Percentiles rank a stretch among this genome's conserved stretches.
Conservation (phyloP, 2,329 filamentous ascomycete genomes). For the Fusarium avenaceum region DNA sequence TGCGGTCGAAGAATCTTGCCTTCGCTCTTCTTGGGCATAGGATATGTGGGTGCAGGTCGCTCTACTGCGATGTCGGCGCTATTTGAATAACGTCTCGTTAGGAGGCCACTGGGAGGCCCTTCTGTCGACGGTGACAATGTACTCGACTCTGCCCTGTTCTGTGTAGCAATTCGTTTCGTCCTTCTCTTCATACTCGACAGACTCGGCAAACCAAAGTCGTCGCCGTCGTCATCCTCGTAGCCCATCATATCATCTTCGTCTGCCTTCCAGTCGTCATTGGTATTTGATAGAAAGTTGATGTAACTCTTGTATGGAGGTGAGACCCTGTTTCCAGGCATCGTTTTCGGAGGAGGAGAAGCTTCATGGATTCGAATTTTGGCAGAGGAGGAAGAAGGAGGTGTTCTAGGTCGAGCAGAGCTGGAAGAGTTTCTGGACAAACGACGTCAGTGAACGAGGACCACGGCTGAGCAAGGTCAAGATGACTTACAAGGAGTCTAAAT, state of each 20-base stretch:
- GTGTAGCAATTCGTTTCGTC: slow-evolving; percentile 65
- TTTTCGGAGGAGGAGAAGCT: slow-evolving; percentile 68
- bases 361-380: slow-evolving; percentile 65
- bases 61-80: slow-evolving; percentile 96
- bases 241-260: slow-evolving; percentile 82
- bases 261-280: slow-evolving; percentile 84
- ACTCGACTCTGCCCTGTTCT: slow-evolving; percentile 50
- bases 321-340: slow-evolving; percentile 67
- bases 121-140: slow-evolving; percentile 56
- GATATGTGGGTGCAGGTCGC: slow-evolving; percentile 84
- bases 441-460: slow-evolving; percentile 19
- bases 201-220: slow-evolving; percentile 95
- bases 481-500: slow-evolving; percentile 82
- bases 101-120: slow-evolving; percentile 55
- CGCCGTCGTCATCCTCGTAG: slow-evolving; percentile 89
- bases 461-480: slow-evolving; percentile 1
- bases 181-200: slow-evolving; percentile 91
- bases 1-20: slow-evolving; percentile 97
- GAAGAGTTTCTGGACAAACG: slow-evolving; percentile 67
- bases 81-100: slow-evolving; percentile 76
- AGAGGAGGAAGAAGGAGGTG: slow-evolving; percentile 75
- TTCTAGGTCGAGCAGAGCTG: slow-evolving; percentile 76
- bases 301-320: slow-evolving; percentile 78
- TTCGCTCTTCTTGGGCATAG: slow-evolving; percentile 88
- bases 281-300: slow-evolving; percentile 83